Evolutionary conservation across 1,284 basidiomycete species (phyloP).

Genomic region (Cutaneotrichosporon curvatum): DNA sequence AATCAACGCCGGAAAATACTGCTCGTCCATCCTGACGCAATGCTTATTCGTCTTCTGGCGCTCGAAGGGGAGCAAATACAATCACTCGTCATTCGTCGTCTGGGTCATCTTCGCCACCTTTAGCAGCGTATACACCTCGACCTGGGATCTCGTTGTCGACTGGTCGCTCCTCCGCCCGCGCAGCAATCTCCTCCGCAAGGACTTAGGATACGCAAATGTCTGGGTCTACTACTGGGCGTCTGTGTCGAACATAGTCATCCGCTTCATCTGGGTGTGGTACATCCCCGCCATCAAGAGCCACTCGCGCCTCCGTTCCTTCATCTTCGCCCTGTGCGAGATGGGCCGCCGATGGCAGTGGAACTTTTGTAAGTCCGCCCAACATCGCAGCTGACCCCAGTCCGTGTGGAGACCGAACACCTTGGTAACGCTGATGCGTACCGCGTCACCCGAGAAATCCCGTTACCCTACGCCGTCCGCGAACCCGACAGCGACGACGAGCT

Average conservation of each 20-base stretch:
- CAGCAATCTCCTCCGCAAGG: constrained; percentile 63
- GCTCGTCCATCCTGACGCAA: constrained; percentile 57
- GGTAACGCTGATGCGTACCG: constrained; percentile 39
- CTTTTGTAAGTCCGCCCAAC: constrained; percentile 57
- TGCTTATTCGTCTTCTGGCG: constrained; percentile 69
- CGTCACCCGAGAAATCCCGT: constrained; percentile 38
- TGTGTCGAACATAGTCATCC: constrained; percentile 60
- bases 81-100: constrained; percentile 54
- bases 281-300: constrained; percentile 55
- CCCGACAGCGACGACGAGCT: constrained; percentile 23
- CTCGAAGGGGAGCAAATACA: constrained; percentile 47
- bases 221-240: constrained; percentile 50
- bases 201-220: constrained; percentile 61
- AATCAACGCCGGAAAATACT: constrained; percentile 79
- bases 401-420: constrained; percentile 46
- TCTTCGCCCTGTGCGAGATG: constrained; percentile 68
- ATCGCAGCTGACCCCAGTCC: constrained; percentile 21
- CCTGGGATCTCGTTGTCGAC: constrained; percentile 62
- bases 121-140: constrained; percentile 62
- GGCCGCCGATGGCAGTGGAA: constrained; percentile 84
- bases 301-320: constrained; percentile 58
- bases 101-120: constrained; percentile 59
- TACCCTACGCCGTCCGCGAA: constrained; percentile 33
- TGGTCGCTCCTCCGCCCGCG: constrained; percentile 59
- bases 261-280: constrained; percentile 78